These are phyloP conservation scores for Peltaster fructicola DNA, from an alignment of 2,329 filamentous ascomycete species.

Conservation along the genomic window DNA sequence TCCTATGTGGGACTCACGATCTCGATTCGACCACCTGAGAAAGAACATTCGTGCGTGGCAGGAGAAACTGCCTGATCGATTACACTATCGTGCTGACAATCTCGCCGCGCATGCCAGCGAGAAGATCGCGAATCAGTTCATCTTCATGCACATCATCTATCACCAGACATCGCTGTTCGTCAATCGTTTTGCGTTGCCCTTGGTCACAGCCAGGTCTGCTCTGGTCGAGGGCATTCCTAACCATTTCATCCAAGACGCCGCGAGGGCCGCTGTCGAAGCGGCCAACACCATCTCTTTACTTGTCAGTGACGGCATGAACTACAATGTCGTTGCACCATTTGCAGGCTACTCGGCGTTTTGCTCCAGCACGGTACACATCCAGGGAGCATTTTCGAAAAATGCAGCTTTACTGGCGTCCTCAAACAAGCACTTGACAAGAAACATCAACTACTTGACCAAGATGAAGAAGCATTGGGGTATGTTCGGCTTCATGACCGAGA, in stretches of 20 bases:
- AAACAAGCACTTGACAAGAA: constrained; percentile 70
- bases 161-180: constrained; percentile 84
- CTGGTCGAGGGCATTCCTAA: constrained; percentile 52
- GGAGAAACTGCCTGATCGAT: constrained; percentile 45
- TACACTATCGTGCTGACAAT: constrained; percentile 69
- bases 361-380: constrained; percentile 85
- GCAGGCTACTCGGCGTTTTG: constrained; percentile 89
- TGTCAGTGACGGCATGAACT: constrained; percentile 61
- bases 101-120: constrained; percentile 70
- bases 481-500: constrained; percentile 93
- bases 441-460: constrained; percentile 76
- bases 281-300: constrained; percentile 76
- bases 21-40: constrained; percentile 53
- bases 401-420: constrained; percentile 54
- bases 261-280: constrained; percentile 59
- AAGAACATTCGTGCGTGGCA: constrained; percentile 55
- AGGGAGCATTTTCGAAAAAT: constrained; percentile 79
- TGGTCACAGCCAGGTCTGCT: constrained; percentile 39
- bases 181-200: constrained; percentile 67
- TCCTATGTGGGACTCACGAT: constrained; percentile 70
- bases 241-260: constrained; percentile 58
- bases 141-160: constrained; percentile 78
- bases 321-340: constrained; percentile 76
- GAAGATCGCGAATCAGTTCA: constrained; percentile 73
- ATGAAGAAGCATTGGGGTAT: constrained; percentile 99